Evolutionary conservation across 2,329 filamentous ascomycete genomes (phyloP).

Genomic region (Pyricularia grisea): DNA sequence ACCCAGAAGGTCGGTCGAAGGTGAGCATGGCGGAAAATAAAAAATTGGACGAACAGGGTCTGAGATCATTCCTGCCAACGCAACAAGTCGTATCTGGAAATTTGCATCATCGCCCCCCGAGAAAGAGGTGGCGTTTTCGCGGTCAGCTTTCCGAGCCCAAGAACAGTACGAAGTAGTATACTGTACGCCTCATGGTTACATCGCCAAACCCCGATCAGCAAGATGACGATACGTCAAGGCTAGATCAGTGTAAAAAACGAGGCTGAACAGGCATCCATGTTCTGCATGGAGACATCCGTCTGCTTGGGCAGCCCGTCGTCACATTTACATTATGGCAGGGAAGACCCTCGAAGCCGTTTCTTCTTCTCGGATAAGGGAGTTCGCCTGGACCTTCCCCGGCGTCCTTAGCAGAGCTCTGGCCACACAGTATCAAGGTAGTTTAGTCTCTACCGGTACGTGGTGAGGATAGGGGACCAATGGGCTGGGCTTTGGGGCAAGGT

Average conservation of each 20-base stretch:
- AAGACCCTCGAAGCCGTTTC: not conserved
- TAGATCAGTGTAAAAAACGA: not conserved
- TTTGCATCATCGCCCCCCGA: not conserved
- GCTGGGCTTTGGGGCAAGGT: too few relatives aligned
- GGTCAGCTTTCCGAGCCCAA: not conserved
- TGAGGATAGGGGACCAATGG: too few relatives aligned
- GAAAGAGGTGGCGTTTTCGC: not conserved
- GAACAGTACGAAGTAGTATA: not conserved
- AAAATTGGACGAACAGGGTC: not conserved
- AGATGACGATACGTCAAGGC: not conserved
- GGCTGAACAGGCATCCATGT: not conserved
- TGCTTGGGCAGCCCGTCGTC: not conserved
- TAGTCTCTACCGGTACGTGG: not conserved
- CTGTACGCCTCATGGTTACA: not conserved
- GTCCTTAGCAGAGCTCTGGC: not conserved
- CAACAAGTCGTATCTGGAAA: not conserved
- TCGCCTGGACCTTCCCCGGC: not conserved
- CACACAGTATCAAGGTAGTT: not conserved
- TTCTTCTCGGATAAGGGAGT: not conserved
- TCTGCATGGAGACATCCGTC: not conserved
- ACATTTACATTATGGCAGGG: not conserved
- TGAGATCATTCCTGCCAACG: not conserved
- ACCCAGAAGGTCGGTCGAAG: not conserved
- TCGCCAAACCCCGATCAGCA: not conserved
- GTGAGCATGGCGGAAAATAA: not conserved